Evolutionary conservation across 2,329 filamentous ascomycete species (phyloP).

Genomic region (Alternaria alternata): DNA sequence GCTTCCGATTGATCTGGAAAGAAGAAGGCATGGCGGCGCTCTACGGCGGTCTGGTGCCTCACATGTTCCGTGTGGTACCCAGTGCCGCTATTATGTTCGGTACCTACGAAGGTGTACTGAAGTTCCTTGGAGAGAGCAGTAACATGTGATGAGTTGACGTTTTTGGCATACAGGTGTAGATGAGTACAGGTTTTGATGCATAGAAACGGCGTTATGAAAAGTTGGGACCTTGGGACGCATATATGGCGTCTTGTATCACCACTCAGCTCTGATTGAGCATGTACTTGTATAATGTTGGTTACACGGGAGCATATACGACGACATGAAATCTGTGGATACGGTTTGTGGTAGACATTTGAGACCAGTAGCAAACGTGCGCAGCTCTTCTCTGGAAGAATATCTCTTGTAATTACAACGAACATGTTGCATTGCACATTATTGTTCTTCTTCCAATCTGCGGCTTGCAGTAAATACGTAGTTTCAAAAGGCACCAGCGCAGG

Average conservation of each 20-base stretch:
- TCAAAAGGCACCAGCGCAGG: background rate
- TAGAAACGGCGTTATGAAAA: conserved; percentile 19
- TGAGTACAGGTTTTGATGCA: conserved; percentile 20
- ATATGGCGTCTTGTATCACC: conserved; percentile 13
- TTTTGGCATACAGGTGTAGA: background rate
- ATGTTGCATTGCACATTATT: background rate
- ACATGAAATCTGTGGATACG: conserved; percentile 5
- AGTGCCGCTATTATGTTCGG: conserved; percentile 97
- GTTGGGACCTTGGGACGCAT: conserved; percentile 7
- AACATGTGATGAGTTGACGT: conserved; percentile 38
- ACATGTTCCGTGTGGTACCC: conserved; percentile 88
- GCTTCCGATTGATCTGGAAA: conserved; percentile 85
- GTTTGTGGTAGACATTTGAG: background rate
- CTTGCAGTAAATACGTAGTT: background rate
- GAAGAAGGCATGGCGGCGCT: conserved; percentile 87
- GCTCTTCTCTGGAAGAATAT: background rate
- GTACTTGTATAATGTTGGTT: conserved; percentile 16
- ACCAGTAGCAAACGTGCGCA: background rate
- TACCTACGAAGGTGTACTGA: conserved; percentile 71
- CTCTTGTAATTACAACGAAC: background rate
- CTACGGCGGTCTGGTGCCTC: conserved; percentile 90
- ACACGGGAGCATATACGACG: conserved; percentile 2
- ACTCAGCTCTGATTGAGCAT: conserved; percentile 10
- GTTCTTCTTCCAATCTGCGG: background rate
- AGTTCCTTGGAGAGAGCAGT: conserved; percentile 56